A percentile compares a stretch with the other conserved stretches of the same genome.
Conservation (phyloP, 73 alveolate species). For the Diophrys appendiculata region DNA sequence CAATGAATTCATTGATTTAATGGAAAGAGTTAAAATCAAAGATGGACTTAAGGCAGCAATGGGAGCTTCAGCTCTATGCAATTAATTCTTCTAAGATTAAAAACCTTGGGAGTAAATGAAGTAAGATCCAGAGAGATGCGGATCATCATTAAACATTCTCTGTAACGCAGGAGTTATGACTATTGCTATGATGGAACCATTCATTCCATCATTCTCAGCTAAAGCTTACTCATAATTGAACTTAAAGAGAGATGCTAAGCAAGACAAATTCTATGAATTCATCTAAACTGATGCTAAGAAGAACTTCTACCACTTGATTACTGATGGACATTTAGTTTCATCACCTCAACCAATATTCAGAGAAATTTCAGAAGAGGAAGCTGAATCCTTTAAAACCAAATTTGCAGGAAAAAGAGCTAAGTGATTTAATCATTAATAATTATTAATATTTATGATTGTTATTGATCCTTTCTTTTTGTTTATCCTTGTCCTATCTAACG, state of each 20-base stretch:
- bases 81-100: constrained; percentile 78
- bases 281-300: constrained; percentile 60
- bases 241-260: constrained; percentile 74
- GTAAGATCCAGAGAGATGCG: constrained; percentile 75
- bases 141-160: constrained; percentile 71
- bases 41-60: constrained; percentile 86
- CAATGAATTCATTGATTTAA: constrained; percentile 71
- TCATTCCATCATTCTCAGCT: constrained; percentile 96
- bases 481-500: no score
- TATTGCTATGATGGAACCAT: constrained; percentile 90
- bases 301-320: constrained; percentile 45
- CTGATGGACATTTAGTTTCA: constrained; percentile 76
- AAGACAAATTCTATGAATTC: constrained; percentile 72
- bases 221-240: constrained; percentile 88
- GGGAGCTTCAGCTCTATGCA: constrained; percentile 88
- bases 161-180: constrained; percentile 78
- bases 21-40: constrained; percentile 88
- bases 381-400: constrained; percentile 38
- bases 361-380: constrained; percentile 73
- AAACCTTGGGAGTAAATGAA: constrained; percentile 90
- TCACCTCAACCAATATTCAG: constrained; percentile 91
- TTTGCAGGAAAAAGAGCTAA: constrained; percentile 51
- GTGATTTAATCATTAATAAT: no score
- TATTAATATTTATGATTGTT: neutral
- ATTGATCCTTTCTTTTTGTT: neutral